phyloP scores from a whole-genome alignment of 2,329 filamentous ascomycete genomes.

The Corynespora cassiicola region DNA sequence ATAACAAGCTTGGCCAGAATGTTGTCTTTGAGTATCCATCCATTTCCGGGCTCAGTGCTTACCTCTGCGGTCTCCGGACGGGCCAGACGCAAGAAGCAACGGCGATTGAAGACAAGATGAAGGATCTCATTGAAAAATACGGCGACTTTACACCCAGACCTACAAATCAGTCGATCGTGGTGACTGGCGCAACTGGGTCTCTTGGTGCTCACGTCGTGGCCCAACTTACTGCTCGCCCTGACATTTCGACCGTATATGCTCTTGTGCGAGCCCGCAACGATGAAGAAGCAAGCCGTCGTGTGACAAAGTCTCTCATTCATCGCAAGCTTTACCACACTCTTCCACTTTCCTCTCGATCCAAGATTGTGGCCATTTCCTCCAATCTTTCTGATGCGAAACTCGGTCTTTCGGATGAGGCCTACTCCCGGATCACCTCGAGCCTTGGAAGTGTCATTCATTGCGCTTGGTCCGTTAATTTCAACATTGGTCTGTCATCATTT shows the following conservation, averaged over 20 bases:
- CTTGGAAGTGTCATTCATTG: constrained; percentile 57
- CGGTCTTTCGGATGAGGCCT: constrained; percentile 42
- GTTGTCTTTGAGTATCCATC: constrained; percentile 66
- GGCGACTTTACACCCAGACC: constrained; percentile 38
- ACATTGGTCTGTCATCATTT: constrained; percentile 57
- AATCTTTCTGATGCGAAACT: constrained; percentile 49
- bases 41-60: constrained; percentile 52
- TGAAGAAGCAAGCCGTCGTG: constrained; percentile 40
- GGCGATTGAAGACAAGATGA: constrained; percentile 52
- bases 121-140: constrained; percentile 53
- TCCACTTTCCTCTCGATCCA: constrained; percentile 17
- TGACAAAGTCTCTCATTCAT: constrained; percentile 42
- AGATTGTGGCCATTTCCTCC: constrained; percentile 46
- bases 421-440: constrained; percentile 10
- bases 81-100: constrained; percentile 40
- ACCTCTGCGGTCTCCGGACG: constrained; percentile 52
- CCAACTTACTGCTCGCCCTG: constrained; percentile 33
- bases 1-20: constrained; percentile 58
- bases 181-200: constrained; percentile 72
- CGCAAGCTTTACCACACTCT: constrained; percentile 46
- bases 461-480: constrained; percentile 65
- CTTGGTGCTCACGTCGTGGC: constrained; percentile 66
- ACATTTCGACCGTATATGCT: constrained; percentile 55
- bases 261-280: constrained; percentile 55
- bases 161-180: constrained; percentile 34